Base-by-base conservation (phyloP, 148 eudicot species). In the Vaccinium myrtillus region DNA sequence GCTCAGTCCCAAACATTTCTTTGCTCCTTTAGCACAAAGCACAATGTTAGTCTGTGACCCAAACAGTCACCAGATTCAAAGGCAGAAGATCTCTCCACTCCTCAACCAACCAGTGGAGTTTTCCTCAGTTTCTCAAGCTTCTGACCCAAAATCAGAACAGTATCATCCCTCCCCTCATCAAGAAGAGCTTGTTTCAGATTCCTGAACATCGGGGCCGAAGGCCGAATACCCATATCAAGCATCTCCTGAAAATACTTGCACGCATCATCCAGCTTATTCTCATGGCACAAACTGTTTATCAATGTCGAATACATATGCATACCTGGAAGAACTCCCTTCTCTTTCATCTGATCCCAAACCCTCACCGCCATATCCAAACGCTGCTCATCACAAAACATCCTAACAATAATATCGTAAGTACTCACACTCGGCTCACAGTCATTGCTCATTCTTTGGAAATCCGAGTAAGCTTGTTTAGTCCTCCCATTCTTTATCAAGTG, bases 331-430 rank as follows among this genome's bases (percentile, higher is more conserved):
- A 96, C 86, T 71, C 98, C 97, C 48, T 86, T 89, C 8, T 86
- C 91, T 88, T 93, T 95, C 99, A 96, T 94, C 82, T 91, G 86
- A 84, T 89, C 88, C 98, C 99, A 96, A 4, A 96, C 85, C 77
- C 81, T 86, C 74, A 92, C 18, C 2, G 99, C 95, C 97, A 87
- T 91, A 74, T 89, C 89, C 19, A 81, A 78, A 51, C 90, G 82
- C 15, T 86, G 92, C 82, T 89, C 90, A 54, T 89, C 90, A 55
- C 98, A 93, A 30, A 92, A 94, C 99, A 96, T 96, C 88, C 99
- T 92, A 79, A 93, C 83, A 5, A 94, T 89, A 55, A 96, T 93
- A 83, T 92, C 98, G 77, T 90, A 94, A 1, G 97, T 96, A 63
- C 94, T 90, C 54, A 88, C 71, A 21, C 83, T 87, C 4, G 98